phyloP scores from a whole-genome alignment of 768 basidiomycete genomes.

The Serendipita sp. region DNA sequence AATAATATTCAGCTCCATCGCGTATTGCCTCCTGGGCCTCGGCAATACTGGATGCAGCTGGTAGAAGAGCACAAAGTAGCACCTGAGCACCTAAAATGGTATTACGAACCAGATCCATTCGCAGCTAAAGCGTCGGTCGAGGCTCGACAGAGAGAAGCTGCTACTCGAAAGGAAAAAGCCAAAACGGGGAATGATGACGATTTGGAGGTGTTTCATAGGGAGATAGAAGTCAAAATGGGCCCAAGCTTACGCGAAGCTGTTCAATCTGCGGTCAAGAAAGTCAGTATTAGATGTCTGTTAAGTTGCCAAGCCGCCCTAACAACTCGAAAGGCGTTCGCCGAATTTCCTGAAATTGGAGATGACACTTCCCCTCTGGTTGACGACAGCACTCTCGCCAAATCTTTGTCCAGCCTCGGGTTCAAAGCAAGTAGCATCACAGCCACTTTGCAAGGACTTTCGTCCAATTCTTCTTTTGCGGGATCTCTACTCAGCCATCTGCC shows the following conservation, averaged over 20 bases:
- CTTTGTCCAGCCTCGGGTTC: slow-evolving; percentile 42
- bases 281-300: slow-evolving; percentile 16
- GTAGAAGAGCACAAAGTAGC: slow-evolving; percentile 49
- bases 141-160: slow-evolving; percentile 42
- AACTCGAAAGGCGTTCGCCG: slow-evolving; percentile 28
- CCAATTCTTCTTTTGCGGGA: slow-evolving; percentile 39
- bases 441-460: slow-evolving; percentile 38
- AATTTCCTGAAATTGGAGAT: slow-evolving; percentile 30
- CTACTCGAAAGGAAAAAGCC: slow-evolving; percentile 28
- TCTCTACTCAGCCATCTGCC: slow-evolving; percentile 42
- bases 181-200: slow-evolving; percentile 16
- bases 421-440: slow-evolving; percentile 19
- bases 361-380: slow-evolving; percentile 23
- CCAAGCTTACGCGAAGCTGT: slow-evolving; percentile 55
- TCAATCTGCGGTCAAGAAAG: slow-evolving; percentile 67
- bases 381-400: slow-evolving; percentile 22
- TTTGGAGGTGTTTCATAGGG: slow-evolving; percentile 21
- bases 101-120: slow-evolving; percentile 80
- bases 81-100: slow-evolving; percentile 63
- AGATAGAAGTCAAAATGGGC: slow-evolving; percentile 71
- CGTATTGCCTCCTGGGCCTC: slow-evolving; percentile 65
- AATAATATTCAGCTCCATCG: slow-evolving; percentile 57
- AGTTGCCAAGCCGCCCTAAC: background rate
- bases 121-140: slow-evolving; percentile 50
- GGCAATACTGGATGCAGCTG: slow-evolving; percentile 76